These are phyloP conservation scores for Fusarium robinianum DNA, from an alignment of 2,329 filamentous ascomycete genomes.

Conservation along the genomic window DNA sequence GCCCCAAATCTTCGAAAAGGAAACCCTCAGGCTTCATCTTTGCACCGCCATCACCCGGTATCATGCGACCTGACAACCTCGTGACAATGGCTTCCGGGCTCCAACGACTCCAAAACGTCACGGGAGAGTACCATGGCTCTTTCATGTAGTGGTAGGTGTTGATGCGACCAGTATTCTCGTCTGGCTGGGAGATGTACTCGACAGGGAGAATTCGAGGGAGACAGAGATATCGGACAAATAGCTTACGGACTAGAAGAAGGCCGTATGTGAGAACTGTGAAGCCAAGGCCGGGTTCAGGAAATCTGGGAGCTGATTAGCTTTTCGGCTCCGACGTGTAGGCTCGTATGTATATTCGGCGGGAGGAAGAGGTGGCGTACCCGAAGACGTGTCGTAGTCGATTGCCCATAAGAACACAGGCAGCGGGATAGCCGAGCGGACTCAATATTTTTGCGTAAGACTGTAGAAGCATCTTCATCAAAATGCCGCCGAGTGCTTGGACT, in stretches of 20 bases:
- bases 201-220: conserved; percentile 59
- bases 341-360: too few species aligned
- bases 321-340: too few species aligned
- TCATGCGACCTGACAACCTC: conserved; percentile 48
- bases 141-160: conserved; percentile 58
- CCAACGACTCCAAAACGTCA: conserved; percentile 66
- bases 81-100: conserved; percentile 58
- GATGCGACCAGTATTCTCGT: conserved; percentile 58
- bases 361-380: conserved; percentile 52
- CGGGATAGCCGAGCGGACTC: conserved; percentile 53
- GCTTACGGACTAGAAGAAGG: conserved; percentile 56
- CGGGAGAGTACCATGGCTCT: conserved; percentile 67
- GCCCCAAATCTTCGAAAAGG: conserved; percentile 64
- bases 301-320: too few species aligned
- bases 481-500: conserved; percentile 58
- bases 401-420: conserved; percentile 65
- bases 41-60: conserved; percentile 49
- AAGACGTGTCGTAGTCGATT: conserved; percentile 67
- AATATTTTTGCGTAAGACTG: conserved; percentile 55
- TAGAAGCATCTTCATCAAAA: conserved; percentile 64
- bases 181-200: conserved; percentile 50
- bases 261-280: conserved; percentile 48
- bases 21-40: conserved; percentile 56
- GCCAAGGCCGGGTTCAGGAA: conserved; percentile 49
- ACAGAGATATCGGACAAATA: conserved; percentile 60